Evolutionary conservation across 306 rosid species (phyloP).

Genomic region (Prunus davidiana): DNA sequence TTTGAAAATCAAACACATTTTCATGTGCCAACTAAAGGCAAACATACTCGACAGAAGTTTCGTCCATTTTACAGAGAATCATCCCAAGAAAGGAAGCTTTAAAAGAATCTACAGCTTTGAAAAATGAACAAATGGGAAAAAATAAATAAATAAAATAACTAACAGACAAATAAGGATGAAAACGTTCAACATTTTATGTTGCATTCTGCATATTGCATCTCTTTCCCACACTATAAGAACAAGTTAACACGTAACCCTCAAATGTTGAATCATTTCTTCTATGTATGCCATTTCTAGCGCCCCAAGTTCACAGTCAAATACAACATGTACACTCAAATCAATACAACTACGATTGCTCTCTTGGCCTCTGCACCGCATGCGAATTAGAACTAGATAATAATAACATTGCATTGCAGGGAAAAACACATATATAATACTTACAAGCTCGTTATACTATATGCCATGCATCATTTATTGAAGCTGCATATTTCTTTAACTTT

Average conservation of each 20-base stretch:
- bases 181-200: background rate
- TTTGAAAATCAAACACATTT: background rate
- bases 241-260: background rate
- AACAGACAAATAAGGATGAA: background rate
- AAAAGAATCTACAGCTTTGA: background rate
- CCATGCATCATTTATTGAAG: background rate
- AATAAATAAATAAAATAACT: background rate
- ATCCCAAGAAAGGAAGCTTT: background rate
- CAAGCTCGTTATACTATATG: background rate
- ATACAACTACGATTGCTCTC: background rate
- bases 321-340: background rate
- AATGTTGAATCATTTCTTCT: background rate
- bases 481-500: background rate
- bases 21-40: background rate
- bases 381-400: background rate
- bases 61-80: background rate
- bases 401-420: background rate
- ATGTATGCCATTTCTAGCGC: background rate
- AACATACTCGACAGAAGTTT: background rate
- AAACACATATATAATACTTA: background rate
- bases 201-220: background rate
- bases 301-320: background rate
- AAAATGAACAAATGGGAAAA: background rate
- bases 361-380: background rate
- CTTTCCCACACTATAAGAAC: background rate